Evolutionary conservation across 768 basidiomycete species (phyloP).

Genomic region (Suillus brevipes): DNA sequence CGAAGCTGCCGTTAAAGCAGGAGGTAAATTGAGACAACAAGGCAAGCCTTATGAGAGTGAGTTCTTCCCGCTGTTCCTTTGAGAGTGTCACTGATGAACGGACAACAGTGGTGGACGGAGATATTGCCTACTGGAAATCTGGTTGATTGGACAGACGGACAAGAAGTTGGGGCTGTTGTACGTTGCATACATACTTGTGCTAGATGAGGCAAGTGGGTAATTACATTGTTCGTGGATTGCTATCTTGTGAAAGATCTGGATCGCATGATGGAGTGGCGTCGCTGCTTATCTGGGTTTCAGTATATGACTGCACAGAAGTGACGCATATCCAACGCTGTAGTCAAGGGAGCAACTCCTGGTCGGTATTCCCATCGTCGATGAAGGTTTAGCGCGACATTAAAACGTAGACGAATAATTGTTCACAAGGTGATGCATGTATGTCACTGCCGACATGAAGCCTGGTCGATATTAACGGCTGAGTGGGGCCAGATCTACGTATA

Average conservation of each 20-base stretch:
- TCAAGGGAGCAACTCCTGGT: neutral
- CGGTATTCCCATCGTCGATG: neutral
- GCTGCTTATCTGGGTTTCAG: neutral
- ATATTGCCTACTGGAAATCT: constrained; percentile 91
- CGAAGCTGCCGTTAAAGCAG: constrained; percentile 90
- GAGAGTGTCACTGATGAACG: constrained; percentile 11
- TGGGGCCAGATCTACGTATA: no score
- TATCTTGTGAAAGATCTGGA: neutral
- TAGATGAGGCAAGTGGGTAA: constrained; percentile 6
- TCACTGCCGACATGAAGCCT: neutral
- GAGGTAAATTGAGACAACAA: constrained; percentile 92
- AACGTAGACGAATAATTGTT: neutral
- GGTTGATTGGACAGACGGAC: constrained; percentile 43
- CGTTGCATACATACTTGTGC: constrained; percentile 10
- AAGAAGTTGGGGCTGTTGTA: constrained; percentile 7
- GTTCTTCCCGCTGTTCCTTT: constrained; percentile 28
- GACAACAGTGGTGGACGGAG: constrained; percentile 74
- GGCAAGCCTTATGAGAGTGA: constrained; percentile 95
- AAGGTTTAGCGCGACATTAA: neutral
- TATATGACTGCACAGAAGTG: neutral
- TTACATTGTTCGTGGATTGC: neutral
- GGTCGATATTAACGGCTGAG: no score
- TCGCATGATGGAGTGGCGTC: neutral
- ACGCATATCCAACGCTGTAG: neutral
- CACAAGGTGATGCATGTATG: neutral